Percentiles rank a stretch among this genome's conserved stretches.
These are phyloP conservation scores for Magnolia sinica DNA, from an alignment of 164 flowering plant species.

Conservation along the genomic window DNA sequence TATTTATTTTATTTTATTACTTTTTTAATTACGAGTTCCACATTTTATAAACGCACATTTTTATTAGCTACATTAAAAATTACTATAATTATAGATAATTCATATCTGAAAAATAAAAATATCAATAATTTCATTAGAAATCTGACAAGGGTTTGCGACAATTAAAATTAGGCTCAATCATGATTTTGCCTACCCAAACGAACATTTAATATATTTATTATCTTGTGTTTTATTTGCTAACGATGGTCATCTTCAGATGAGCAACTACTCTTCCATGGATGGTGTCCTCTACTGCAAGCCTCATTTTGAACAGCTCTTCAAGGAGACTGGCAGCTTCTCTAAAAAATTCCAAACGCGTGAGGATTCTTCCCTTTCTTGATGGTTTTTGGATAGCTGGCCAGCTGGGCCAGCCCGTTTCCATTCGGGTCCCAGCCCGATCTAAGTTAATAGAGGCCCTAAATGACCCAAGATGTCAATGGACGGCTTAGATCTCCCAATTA, in stretches of 20 bases:
- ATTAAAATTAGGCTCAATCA: neutral
- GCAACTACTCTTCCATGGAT: constrained; percentile 56
- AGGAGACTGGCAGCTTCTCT: constrained; percentile 41
- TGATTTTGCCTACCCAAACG: neutral
- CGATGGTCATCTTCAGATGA: constrained; percentile 32
- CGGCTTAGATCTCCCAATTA: neutral
- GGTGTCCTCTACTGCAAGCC: constrained; percentile 65
- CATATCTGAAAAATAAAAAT: neutral
- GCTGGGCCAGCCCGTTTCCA: too few species aligned
- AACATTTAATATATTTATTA: neutral
- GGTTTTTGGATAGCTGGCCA: too few species aligned
- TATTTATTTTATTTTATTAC: too few species aligned
- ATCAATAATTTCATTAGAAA: too few species aligned
- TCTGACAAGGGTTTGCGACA: neutral
- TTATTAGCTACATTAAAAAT: too few species aligned
- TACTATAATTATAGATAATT: too few species aligned
- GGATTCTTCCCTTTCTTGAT: neutral
- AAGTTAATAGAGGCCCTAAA: too few species aligned
- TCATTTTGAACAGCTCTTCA: constrained; percentile 63
- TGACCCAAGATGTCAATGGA: neutral
- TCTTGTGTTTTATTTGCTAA: neutral
- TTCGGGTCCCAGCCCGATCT: neutral
- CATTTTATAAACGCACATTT: too few species aligned
- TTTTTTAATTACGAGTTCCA: too few species aligned
- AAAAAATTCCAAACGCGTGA: constrained; percentile 40